Evolutionary conservation across 2,329 filamentous ascomycete genomes (phyloP).

Genomic region (Arthrobotrys megalospora): DNA sequence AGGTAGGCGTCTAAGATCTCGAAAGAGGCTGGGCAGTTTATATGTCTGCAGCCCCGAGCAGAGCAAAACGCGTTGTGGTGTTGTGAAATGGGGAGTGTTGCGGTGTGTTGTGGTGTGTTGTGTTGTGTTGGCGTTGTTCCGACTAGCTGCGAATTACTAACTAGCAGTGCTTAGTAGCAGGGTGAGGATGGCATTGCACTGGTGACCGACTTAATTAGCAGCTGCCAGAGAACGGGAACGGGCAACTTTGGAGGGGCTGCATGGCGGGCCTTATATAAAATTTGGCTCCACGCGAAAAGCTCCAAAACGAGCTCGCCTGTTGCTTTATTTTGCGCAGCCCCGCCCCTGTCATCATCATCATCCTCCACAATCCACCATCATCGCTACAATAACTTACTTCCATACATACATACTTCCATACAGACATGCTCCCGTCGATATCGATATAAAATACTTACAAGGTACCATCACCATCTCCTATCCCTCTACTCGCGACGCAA

Average conservation of each 20-base stretch:
- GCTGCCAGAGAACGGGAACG: conserved; percentile 31
- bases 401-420: too few species aligned
- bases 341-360: conserved; percentile 54
- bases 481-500: too few species aligned
- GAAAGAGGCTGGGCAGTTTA: neutral
- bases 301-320: conserved; percentile 24
- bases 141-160: conserved; percentile 1
- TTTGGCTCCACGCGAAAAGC: conserved; percentile 24
- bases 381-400: conserved; percentile 1
- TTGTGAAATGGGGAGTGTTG: conserved; percentile 1
- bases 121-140: neutral
- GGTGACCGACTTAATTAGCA: conserved; percentile 1
- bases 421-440: conserved; percentile 9
- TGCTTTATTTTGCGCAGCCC: conserved; percentile 39
- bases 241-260: conserved; percentile 56
- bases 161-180: too few species aligned
- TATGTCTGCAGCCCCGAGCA: neutral
- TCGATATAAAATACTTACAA: neutral
- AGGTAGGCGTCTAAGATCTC: neutral
- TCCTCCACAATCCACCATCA: conserved; percentile 13
- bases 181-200: too few species aligned
- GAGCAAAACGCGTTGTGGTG: neutral
- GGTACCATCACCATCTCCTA: neutral
- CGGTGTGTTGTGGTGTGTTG: conserved; percentile 2
- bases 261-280: conserved; percentile 62